A percentile compares a stretch with the other conserved stretches of the same genome.
These are phyloP conservation scores for Emydomyces testavorans DNA, from an alignment of 2,329 filamentous ascomycete species.

Conservation along the genomic window DNA sequence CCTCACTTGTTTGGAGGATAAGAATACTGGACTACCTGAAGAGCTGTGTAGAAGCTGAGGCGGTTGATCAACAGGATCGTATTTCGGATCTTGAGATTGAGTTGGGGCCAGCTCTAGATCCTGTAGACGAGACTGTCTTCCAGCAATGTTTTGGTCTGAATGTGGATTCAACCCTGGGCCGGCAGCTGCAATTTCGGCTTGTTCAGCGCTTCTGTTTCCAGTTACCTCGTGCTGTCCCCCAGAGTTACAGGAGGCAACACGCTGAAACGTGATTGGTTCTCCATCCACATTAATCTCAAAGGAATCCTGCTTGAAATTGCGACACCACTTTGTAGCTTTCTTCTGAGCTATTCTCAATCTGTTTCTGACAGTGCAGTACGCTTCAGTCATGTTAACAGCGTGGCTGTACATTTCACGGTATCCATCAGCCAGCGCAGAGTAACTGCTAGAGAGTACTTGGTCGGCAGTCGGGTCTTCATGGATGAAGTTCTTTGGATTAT, in stretches of 20 bases:
- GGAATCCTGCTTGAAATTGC: slow-evolving; percentile 22
- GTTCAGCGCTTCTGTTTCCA: background rate
- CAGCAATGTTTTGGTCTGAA: background rate
- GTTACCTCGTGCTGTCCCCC: background rate
- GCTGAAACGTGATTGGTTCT: slow-evolving; percentile 22
- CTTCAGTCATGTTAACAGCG: slow-evolving; percentile 21
- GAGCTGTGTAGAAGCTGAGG: slow-evolving; percentile 11
- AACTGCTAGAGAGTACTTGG: background rate
- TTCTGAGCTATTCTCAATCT: slow-evolving; percentile 27
- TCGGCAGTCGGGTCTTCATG: background rate
- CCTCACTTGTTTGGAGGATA: slow-evolving; percentile 17
- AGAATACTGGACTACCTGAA: slow-evolving; percentile 11
- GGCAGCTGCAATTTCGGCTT: background rate
- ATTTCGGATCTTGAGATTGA: slow-evolving; percentile 15
- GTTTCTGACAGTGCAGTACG: slow-evolving; percentile 23
- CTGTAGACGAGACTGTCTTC: background rate
- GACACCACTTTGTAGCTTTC: slow-evolving; percentile 25
- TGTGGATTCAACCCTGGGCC: background rate
- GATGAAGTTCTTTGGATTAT: background rate
- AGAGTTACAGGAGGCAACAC: slow-evolving; percentile 7
- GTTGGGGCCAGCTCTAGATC: slow-evolving; percentile 12
- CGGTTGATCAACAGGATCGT: slow-evolving; percentile 1
- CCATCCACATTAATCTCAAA: slow-evolving; percentile 25
- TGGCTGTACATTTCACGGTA: slow-evolving; percentile 28
- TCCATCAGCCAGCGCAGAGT: slow-evolving; percentile 19